A percentile compares a stretch with the other conserved stretches of the same genome.
phyloP scores from a whole-genome alignment of 73 alveolate genomes.

The Paramecium pentaurelia region DNA sequence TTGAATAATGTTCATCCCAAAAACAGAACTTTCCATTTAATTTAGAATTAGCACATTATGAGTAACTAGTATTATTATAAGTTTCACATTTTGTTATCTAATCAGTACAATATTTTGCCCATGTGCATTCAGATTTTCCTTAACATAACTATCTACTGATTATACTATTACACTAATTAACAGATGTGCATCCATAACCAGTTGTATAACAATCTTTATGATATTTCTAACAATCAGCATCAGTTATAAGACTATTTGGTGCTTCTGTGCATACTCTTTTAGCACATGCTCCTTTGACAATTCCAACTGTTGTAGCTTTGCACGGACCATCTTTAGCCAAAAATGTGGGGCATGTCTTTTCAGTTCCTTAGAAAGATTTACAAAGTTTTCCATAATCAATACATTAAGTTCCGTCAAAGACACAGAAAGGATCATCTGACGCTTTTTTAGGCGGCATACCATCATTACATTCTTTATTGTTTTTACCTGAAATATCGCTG shows the following conservation, averaged over 20 bases:
- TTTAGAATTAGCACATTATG: neutral
- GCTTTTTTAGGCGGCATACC: neutral
- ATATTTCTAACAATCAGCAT: neutral
- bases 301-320: neutral
- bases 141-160: neutral
- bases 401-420: neutral
- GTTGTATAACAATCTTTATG: constrained; percentile 7
- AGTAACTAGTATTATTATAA: neutral
- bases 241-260: neutral
- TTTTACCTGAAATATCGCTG: neutral
- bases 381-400: neutral
- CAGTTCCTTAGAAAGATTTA: neutral
- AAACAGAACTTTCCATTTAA: neutral
- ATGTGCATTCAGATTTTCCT: neutral
- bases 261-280: neutral
- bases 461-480: neutral
- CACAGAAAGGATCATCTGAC: neutral
- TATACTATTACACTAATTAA: neutral
- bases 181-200: constrained; percentile 1
- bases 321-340: constrained; percentile 1
- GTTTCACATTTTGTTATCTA: neutral
- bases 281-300: neutral
- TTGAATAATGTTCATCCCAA: neutral
- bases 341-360: neutral
- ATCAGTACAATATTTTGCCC: neutral